A percentile compares a stretch with the other conserved stretches of the same genome.
These are phyloP conservation scores for Talaromyces sp. DNA, from an alignment of 2,329 filamentous ascomycete species.

Conservation along the genomic window DNA sequence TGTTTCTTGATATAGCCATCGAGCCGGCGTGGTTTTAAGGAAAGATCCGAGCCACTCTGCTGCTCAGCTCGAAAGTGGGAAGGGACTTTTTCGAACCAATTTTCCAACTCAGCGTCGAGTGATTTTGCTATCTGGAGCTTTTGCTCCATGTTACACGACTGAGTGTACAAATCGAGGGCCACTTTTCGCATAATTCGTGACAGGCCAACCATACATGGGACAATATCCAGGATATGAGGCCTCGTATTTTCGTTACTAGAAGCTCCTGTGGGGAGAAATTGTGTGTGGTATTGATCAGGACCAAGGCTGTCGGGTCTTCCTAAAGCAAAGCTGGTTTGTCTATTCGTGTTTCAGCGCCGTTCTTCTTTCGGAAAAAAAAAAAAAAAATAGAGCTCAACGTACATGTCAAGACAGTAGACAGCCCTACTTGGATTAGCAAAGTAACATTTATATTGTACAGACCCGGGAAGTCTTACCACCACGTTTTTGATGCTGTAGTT, in stretches of 20 bases:
- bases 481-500: not conserved
- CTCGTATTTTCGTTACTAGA: not conserved
- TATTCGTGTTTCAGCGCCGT: not conserved
- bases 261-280: not conserved
- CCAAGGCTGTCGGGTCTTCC: not conserved
- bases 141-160: not conserved
- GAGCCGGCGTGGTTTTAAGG: not conserved
- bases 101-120: not conserved
- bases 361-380: no score
- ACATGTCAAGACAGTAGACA: not conserved
- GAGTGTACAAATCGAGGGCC: not conserved
- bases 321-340: not conserved
- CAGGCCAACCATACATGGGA: not conserved
- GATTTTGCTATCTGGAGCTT: not conserved
- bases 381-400: no score
- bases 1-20: not conserved
- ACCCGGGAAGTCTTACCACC: not conserved
- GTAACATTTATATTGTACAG: not conserved
- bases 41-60: not conserved
- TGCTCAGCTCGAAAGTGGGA: not conserved
- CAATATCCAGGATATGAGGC: not conserved
- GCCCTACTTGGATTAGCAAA: not conserved
- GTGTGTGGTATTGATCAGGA: not conserved
- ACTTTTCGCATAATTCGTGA: not conserved
- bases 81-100: not conserved